A percentile compares a stretch with the other conserved stretches of the same genome.
Evolutionary conservation across 495 filamentous ascomycete genomes (phyloP).

Genomic region (Tuber indicum): DNA sequence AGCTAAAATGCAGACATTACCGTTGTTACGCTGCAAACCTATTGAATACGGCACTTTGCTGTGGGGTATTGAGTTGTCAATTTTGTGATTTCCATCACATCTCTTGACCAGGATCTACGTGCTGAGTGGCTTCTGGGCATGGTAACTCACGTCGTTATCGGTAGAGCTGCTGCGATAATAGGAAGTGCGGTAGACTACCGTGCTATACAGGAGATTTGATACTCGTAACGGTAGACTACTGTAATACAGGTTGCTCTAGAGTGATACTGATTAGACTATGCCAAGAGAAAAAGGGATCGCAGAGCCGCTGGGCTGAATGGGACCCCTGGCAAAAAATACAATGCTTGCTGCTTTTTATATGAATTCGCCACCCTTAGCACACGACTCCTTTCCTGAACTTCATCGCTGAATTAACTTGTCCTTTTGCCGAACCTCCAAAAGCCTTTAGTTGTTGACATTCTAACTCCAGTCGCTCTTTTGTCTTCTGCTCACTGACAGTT

Average conservation of each 20-base stretch:
- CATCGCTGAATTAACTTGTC: background rate
- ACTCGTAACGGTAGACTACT: background rate
- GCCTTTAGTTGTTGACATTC: background rate
- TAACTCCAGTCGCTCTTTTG: constrained; percentile 19
- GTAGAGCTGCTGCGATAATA: background rate
- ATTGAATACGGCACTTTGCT: too few relatives aligned
- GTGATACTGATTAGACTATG: background rate
- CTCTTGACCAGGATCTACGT: background rate
- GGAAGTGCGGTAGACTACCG: background rate
- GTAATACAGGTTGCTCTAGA: too few relatives aligned
- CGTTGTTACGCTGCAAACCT: too few relatives aligned
- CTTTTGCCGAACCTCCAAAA: background rate
- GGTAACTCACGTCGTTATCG: too few relatives aligned
- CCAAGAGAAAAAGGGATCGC: constrained; percentile 15
- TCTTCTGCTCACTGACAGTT: constrained; percentile 7
- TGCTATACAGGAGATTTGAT: background rate
- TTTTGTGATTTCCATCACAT: too few relatives aligned
- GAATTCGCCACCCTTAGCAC: constrained; percentile 6
- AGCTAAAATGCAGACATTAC: too few relatives aligned
- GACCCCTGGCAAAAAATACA: constrained; percentile 12
- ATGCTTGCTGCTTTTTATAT: background rate
- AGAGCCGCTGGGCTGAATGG: constrained; percentile 26
- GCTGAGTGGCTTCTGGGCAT: background rate
- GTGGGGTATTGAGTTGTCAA: too few relatives aligned
- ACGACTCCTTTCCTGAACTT: constrained; percentile 9